Evolutionary conservation across 2,329 filamentous ascomycete species (phyloP), one percentile per base, ranked within the genome.

Genomic region (Myriosclerotinia curreyana): DNA sequence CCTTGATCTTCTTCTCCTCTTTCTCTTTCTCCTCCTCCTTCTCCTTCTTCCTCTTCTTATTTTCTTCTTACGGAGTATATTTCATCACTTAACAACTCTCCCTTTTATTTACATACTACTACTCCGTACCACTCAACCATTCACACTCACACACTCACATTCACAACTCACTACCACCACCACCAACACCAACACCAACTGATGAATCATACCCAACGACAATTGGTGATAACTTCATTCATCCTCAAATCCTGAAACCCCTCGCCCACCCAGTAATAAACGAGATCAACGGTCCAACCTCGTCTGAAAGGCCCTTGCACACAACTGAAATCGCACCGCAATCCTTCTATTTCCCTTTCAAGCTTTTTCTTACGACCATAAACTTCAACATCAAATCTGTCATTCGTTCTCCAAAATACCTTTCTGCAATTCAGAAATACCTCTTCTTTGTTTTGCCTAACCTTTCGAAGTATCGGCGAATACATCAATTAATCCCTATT

Each of bases 261-360:
- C 25, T n/a, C 36, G 40, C 40, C 40, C 17, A 5, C 40, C 40
- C 12, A 42, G 14, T 15, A 28, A 28, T 56, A 56, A 56, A 56
- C 54, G 54, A 55, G 40, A 34, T 56, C 54, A 56, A 56, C 54
- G 54, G 25, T 17, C 12, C 25, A 52, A 42, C 52, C 25, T 34
- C 40, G 20, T 44, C 28, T 22, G 22, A 42, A 56, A 25, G 34
- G 53, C 54, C 54, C 54, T 62, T 61, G 55, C 65, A 65, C 38
- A 65, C 61, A 42, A 34, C 58, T 50, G 42, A 58, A 46, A 51
- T 51, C 50, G 31, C 31, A 58, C 54, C 28, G 20, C 40, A 59
- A 59, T 59, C 42, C 55, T 48, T 48, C 55, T 4, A 36, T 49
- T 59, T 48, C 42, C 54, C 55, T 36, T 42, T 31, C 42, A 25